Percentiles rank a stretch among this genome's conserved stretches.
phyloP scores from a whole-genome alignment of 805 yeast genomes.

The Ogataea sp. region DNA sequence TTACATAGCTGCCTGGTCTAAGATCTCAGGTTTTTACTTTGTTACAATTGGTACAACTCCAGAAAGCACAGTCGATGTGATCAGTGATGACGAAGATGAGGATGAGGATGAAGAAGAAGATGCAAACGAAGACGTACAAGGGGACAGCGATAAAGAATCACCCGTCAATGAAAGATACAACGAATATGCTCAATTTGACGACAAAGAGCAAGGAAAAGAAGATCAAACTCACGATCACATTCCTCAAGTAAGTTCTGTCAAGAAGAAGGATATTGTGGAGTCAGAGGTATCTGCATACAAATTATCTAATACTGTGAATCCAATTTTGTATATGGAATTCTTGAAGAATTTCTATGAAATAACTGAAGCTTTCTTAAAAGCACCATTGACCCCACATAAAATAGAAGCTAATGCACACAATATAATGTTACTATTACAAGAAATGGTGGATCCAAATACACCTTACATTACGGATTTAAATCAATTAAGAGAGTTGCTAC shows the following conservation, averaged over 20 bases:
- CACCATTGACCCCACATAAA: conserved; percentile 46
- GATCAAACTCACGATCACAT: too few species aligned
- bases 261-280: too few species aligned
- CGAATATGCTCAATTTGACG: background rate
- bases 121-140: conserved; percentile 9
- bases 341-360: conserved; percentile 30
- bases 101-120: conserved; percentile 15
- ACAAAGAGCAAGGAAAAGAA: too few species aligned
- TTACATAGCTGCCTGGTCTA: conserved; percentile 23
- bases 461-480: conserved; percentile 71
- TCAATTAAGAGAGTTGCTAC: conserved; percentile 60
- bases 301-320: conserved; percentile 23
- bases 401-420: conserved; percentile 66
- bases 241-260: too few species aligned
- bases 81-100: conserved; percentile 24
- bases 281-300: background rate
- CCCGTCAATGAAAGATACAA: too few species aligned
- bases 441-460: conserved; percentile 69
- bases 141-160: too few species aligned
- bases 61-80: conserved; percentile 15
- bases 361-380: conserved; percentile 33
- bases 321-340: conserved; percentile 35
- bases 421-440: conserved; percentile 61
- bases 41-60: conserved; percentile 10
- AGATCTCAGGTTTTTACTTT: conserved; percentile 11